Conservation (phyloP, 495 filamentous ascomycete genomes). For the Neurospora sp. region DNA sequence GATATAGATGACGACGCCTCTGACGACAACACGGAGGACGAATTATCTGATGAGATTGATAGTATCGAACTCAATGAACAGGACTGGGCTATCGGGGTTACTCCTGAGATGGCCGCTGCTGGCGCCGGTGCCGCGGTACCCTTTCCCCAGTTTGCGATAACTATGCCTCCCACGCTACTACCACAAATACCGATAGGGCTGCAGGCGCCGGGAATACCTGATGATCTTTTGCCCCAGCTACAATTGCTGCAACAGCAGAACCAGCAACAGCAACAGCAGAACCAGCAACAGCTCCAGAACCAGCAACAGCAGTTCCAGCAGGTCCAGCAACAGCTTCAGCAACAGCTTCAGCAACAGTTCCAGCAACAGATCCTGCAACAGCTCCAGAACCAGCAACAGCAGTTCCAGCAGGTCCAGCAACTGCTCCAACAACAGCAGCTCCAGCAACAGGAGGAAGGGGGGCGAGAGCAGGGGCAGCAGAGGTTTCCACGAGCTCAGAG, state of each 20-base stretch:
- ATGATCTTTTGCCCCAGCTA: neutral
- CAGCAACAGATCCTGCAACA: neutral
- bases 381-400: neutral
- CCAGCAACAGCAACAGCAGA: neutral
- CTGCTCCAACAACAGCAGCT: neutral
- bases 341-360: neutral
- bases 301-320: constrained; percentile 4
- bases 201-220: neutral
- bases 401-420: constrained; percentile 2
- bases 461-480: neutral
- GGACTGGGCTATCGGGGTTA: neutral
- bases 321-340: neutral
- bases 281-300: neutral
- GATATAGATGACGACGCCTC: constrained; percentile 10
- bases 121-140: too few relatives aligned
- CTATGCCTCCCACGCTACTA: neutral
- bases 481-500: constrained; percentile 24
- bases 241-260: neutral
- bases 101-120: neutral
- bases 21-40: constrained; percentile 12
- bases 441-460: constrained; percentile 1
- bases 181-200: neutral
- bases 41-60: constrained; percentile 4
- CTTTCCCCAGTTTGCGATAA: neutral
- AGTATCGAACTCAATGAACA: constrained; percentile 9